Conservation (phyloP, 306 rosid species). For the Mucuna pruriens region DNA sequence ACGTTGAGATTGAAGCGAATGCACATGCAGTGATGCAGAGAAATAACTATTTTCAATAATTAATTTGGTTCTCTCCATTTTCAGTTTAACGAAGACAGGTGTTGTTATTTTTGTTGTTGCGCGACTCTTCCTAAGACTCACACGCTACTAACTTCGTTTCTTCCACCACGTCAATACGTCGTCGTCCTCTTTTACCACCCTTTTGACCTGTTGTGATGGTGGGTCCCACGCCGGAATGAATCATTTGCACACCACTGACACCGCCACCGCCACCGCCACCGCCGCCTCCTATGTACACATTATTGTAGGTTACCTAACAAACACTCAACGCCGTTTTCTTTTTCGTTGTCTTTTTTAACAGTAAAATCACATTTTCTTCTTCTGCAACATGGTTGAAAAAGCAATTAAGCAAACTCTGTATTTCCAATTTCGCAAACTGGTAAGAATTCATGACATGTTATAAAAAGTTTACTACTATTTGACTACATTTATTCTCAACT, state of each 20-base stretch:
- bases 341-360: background rate
- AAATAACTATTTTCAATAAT: background rate
- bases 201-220: background rate
- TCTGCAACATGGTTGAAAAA: background rate
- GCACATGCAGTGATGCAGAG: background rate
- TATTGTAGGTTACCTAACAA: too few relatives aligned
- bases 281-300: too few relatives aligned
- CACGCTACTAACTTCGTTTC: too few relatives aligned
- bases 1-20: background rate
- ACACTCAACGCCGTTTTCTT: background rate
- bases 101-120: too few relatives aligned
- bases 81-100: background rate
- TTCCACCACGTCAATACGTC: conserved; percentile 10
- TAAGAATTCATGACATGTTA: too few relatives aligned
- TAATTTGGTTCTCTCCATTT: background rate
- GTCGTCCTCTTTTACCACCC: background rate
- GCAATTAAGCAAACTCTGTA: background rate
- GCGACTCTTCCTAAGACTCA: too few relatives aligned
- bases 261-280: background rate
- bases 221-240: conserved; percentile 9
- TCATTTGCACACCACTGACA: background rate
- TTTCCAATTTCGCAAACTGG: background rate
- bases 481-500: too few relatives aligned
- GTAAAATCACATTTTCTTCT: background rate
- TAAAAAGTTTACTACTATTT: too few relatives aligned